Evolutionary conservation across 2,329 filamentous ascomycete genomes (phyloP), one percentile per base, ranked within the genome.

Genomic region (Diplodia seriata): DNA sequence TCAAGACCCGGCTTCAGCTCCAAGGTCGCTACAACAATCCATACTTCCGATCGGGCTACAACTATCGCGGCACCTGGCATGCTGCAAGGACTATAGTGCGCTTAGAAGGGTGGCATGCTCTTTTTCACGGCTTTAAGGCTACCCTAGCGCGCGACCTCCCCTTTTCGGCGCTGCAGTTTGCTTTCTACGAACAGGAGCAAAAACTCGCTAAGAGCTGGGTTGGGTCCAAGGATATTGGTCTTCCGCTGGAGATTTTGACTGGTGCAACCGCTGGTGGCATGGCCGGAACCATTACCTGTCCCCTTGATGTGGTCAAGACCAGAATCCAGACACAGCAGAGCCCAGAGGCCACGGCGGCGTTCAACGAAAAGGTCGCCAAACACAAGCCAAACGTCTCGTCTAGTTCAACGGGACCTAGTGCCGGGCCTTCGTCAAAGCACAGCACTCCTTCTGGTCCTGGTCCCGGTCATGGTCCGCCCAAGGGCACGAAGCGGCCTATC

Each of bases 81-180:
- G 96, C 95, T 2, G 89, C 90, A 15, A 88, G 90, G 72, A 97
- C 93, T 0, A 98, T 99, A 69, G 85, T 93, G 18, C 88, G 89
- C 49, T 85, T 86, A 51, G 95, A 99, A 81, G 96, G 95, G 0
- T 85, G 93, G 66, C 84, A 87, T 0, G 95, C 96, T 20, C 86
- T 99, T 29, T 99, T 97, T 78, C 91, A 97, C 73, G 95, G 95
- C n/a, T 99, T 96, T 83, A 95, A 95, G 78, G 95, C 95, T 12
- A 99, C 95, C 0, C 87, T 99, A 3, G 95, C 92, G 81, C 91
- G 95, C 68, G 95, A 99, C 74, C 85, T 99, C 26, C 95, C 95
- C 1, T 99, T 97, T 77, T 98, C 94, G 0, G 95, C 95, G 0
- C 82, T 99, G 12, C 95, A 99, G 76, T 98, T 99, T 80, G 94